These are phyloP conservation scores for Trichoderma koningiopsis DNA, from an alignment of 2,329 filamentous ascomycete species.

Conservation along the genomic window DNA sequence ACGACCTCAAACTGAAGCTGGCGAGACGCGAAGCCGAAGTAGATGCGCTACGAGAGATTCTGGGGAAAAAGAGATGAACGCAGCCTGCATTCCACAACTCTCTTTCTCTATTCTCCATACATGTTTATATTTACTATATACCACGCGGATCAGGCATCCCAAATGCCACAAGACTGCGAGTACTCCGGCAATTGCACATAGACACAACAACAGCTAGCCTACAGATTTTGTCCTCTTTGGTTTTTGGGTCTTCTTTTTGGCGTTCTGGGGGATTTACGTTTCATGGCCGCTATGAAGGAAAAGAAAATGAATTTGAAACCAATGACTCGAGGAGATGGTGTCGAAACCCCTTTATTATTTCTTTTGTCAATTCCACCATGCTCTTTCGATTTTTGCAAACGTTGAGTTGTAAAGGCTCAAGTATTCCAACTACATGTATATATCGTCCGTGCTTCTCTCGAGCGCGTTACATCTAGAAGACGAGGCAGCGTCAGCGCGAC, in stretches of 20 bases:
- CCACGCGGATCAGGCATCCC: not conserved
- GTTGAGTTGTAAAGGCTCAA: not conserved
- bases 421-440: not conserved
- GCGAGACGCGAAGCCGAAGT: slow-evolving; percentile 67
- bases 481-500: not conserved
- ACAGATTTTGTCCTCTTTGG: not conserved
- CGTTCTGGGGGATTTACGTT: slow-evolving; percentile 8
- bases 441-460: not conserved
- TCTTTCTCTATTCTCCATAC: not conserved
- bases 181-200: not conserved
- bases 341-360: not conserved
- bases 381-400: not conserved
- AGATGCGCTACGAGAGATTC: slow-evolving; percentile 58
- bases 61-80: slow-evolving; percentile 37
- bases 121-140: not conserved
- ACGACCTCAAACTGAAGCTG: slow-evolving; percentile 63
- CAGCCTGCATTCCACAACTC: not conserved
- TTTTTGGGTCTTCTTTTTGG: not conserved
- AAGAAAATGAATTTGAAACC: not conserved
- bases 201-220: not conserved
- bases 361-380: not conserved
- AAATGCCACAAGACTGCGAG: not conserved
- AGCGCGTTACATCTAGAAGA: not conserved
- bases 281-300: not conserved
- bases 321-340: not conserved